Conservation (phyloP, 176 grass and related monocot species). For the Bonia amplexicaulis region DNA sequence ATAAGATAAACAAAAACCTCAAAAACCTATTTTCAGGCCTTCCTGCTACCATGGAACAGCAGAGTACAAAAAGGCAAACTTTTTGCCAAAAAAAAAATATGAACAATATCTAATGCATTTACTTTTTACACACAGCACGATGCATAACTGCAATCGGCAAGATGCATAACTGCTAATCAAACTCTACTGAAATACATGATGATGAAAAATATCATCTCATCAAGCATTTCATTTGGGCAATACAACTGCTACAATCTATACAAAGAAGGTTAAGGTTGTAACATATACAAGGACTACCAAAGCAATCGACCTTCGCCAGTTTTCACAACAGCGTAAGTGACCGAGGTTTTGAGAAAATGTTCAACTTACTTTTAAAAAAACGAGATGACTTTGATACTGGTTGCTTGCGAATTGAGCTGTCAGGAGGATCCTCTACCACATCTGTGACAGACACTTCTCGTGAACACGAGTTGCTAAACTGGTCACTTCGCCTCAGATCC, state of each 20-base stretch:
- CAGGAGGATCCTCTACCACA: slow-evolving; percentile 19
- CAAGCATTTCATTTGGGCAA: slow-evolving; percentile 53
- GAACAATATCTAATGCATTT: neutral
- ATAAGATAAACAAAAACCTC: neutral
- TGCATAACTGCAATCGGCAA: neutral
- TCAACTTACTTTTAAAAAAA: slow-evolving; percentile 67
- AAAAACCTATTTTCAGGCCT: neutral
- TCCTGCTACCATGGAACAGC: slow-evolving; percentile 9
- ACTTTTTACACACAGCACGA: slow-evolving; percentile 17
- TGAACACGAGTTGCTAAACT: slow-evolving; percentile 39
- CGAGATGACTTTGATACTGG: slow-evolving; percentile 43
- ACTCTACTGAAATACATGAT: slow-evolving; percentile 57
- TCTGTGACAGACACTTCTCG: slow-evolving; percentile 32
- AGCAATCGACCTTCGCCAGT: neutral
- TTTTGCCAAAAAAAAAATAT: neutral
- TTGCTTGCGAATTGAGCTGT: slow-evolving; percentile 28
- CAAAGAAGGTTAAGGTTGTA: slow-evolving; percentile 34
- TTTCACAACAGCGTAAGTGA: slow-evolving; percentile 33
- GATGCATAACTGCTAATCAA: neutral
- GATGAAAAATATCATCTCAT: slow-evolving; percentile 61
- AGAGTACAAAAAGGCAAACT: neutral
- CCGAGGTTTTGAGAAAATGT: slow-evolving; percentile 62
- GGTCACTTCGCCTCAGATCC: slow-evolving; percentile 55
- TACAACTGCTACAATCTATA: slow-evolving; percentile 28
- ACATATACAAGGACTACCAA: slow-evolving; percentile 42